Conservation (phyloP, 1,139 yeast genomes). For the Candida sanyaensis region DNA sequence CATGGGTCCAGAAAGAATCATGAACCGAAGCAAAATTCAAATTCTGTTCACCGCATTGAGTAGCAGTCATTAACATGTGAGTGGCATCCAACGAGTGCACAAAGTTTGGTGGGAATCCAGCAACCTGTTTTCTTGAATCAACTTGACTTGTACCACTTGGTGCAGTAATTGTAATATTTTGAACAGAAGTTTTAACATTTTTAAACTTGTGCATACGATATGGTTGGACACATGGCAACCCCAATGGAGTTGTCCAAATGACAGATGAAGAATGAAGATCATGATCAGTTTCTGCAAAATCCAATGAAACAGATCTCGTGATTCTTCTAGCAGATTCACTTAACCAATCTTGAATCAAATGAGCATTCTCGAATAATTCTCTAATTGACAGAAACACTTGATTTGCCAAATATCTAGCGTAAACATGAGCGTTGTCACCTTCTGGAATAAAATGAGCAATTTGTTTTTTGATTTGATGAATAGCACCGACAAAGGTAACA, state of each 20-base stretch:
- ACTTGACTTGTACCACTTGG: slow-evolving; percentile 84
- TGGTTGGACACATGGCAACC: slow-evolving; percentile 95
- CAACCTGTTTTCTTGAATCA: slow-evolving; percentile 83
- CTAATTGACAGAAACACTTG: slow-evolving; percentile 85
- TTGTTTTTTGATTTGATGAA: slow-evolving; percentile 80
- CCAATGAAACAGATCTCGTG: slow-evolving; percentile 74
- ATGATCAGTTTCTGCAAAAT: slow-evolving; percentile 30
- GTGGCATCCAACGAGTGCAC: slow-evolving; percentile 97
- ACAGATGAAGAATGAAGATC: slow-evolving; percentile 75
- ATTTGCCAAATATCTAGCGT: slow-evolving; percentile 69
- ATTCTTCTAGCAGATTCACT: slow-evolving; percentile 83
- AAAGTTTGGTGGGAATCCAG: slow-evolving; percentile 95
- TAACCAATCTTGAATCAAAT: slow-evolving; percentile 94
- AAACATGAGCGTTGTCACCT: slow-evolving; percentile 38
- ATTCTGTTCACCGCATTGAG: slow-evolving; percentile 66
- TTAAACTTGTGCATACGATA: slow-evolving; percentile 70
- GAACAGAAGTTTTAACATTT: slow-evolving; percentile 75
- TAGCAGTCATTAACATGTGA: slow-evolving; percentile 91
- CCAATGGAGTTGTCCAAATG: slow-evolving; percentile 96
- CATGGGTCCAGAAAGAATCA: slow-evolving; percentile 99
- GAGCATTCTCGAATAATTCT: slow-evolving; percentile 89
- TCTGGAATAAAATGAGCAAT: slow-evolving; percentile 45
- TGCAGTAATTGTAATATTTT: slow-evolving; percentile 78
- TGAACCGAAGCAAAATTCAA: slow-evolving; percentile 95
- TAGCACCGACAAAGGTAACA: slow-evolving; percentile 93